phyloP scores from a whole-genome alignment of 805 yeast genomes.

The Jamesozyma hellenica region DNA sequence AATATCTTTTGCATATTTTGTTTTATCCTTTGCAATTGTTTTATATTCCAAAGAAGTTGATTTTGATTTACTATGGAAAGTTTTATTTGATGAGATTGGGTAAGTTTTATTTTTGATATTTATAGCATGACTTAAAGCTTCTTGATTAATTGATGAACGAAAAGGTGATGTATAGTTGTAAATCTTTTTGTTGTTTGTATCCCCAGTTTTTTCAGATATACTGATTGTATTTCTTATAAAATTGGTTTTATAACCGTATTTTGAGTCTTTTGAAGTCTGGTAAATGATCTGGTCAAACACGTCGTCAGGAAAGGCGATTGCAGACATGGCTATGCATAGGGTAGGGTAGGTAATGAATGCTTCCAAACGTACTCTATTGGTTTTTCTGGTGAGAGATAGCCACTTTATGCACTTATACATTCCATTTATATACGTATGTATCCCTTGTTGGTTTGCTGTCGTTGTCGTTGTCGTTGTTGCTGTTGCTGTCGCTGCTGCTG shows the following conservation, averaged over 20 bases:
- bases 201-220: no score
- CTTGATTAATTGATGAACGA: neutral
- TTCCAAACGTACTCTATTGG: no score
- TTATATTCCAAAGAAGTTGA: constrained; percentile 18
- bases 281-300: neutral
- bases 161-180: neutral
- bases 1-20: constrained; percentile 23
- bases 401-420: no score
- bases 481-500: no score
- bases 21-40: constrained; percentile 7
- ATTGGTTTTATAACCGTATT: neutral
- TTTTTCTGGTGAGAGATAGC: no score
- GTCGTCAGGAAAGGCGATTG: neutral
- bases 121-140: neutral
- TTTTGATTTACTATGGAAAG: neutral
- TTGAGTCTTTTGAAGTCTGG: neutral
- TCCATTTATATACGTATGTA: no score
- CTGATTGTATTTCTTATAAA: no score
- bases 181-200: neutral
- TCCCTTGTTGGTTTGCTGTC: no score
- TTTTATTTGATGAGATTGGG: neutral
- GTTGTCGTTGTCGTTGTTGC: no score
- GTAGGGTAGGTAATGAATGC: no score
- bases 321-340: no score
- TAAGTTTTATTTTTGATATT: neutral